phyloP scores from a whole-genome alignment of 1,284 basidiomycete genomes.

The Entoloma clypeatum region DNA sequence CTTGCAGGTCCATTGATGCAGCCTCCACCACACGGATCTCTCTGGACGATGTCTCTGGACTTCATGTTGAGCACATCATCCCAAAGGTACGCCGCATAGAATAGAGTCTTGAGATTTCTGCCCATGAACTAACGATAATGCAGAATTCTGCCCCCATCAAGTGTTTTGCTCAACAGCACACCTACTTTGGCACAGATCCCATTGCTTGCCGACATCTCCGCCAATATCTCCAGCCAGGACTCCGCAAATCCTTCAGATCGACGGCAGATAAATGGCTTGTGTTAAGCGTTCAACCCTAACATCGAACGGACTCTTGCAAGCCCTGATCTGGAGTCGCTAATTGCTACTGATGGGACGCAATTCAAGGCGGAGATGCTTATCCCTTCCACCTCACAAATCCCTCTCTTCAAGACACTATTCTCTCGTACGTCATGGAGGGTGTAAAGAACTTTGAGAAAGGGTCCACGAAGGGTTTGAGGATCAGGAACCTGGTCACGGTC shows the following conservation, averaged over 20 bases:
- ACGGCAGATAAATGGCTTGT: slow-evolving; percentile 84
- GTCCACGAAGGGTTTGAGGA: slow-evolving; percentile 55
- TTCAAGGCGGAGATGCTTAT: slow-evolving; percentile 49
- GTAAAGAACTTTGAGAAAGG: slow-evolving; percentile 72
- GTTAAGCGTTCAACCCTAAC: slow-evolving; percentile 80
- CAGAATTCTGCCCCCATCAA: too few relatives aligned
- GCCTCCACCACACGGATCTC: too few relatives aligned
- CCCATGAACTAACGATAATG: too few relatives aligned
- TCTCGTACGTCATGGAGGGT: slow-evolving; percentile 74
- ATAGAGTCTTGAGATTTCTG: too few relatives aligned
- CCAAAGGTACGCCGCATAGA: too few relatives aligned
- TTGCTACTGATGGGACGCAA: slow-evolving; percentile 47
- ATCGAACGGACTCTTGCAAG: slow-evolving; percentile 78
- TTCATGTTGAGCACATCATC: too few relatives aligned
- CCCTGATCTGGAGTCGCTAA: slow-evolving; percentile 70
- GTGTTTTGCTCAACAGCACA: too few relatives aligned
- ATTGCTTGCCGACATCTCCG: slow-evolving; percentile 84
- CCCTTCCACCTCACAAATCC: slow-evolving; percentile 64
- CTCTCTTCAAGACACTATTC: slow-evolving; percentile 63
- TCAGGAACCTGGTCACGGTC: slow-evolving; percentile 66
- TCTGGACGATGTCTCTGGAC: too few relatives aligned
- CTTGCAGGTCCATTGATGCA: too few relatives aligned
- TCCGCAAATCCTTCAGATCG: slow-evolving; percentile 72
- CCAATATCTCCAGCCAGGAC: slow-evolving; percentile 62
- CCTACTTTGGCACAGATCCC: too few relatives aligned